Conservation (phyloP, 2,329 filamentous ascomycete species). For the Venturiaceae sp. region DNA sequence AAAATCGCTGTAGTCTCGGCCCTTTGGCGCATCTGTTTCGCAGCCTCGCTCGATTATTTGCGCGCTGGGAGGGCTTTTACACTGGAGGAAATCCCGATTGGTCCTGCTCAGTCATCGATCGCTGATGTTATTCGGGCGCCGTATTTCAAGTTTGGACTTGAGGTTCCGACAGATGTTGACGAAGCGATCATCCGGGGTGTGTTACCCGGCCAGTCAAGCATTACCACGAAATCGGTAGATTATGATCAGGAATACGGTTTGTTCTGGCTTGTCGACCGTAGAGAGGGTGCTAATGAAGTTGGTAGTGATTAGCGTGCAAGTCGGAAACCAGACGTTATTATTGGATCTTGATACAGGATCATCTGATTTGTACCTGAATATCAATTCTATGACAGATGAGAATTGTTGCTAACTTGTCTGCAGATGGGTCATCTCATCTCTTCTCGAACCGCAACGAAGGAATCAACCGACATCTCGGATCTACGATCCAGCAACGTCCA, state of each 20-base stretch:
- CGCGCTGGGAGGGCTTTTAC: background rate
- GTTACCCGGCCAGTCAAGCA: background rate
- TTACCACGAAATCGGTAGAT: background rate
- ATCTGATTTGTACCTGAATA: slow-evolving; percentile 48
- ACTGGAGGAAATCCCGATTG: background rate
- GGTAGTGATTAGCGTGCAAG: slow-evolving; percentile 13
- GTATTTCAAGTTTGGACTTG: background rate
- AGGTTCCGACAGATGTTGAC: background rate
- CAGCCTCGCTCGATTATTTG: background rate
- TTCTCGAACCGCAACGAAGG: background rate
- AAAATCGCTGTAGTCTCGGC: too few relatives aligned
- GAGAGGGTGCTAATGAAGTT: background rate
- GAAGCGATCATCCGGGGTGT: background rate
- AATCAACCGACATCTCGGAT: background rate
- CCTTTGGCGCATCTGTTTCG: too few relatives aligned
- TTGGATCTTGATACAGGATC: slow-evolving; percentile 69
- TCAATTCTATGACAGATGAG: background rate
- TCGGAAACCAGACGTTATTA: slow-evolving; percentile 59
- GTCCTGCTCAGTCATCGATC: background rate
- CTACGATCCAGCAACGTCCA: background rate
- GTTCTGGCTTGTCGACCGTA: background rate
- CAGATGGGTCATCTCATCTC: slow-evolving; percentile 6
- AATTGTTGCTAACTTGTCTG: background rate
- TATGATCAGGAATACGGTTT: background rate
- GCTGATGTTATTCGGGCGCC: background rate